These are phyloP conservation scores for Amphibolis antarctica DNA, from an alignment of 106 monocot species.

Conservation along the genomic window DNA sequence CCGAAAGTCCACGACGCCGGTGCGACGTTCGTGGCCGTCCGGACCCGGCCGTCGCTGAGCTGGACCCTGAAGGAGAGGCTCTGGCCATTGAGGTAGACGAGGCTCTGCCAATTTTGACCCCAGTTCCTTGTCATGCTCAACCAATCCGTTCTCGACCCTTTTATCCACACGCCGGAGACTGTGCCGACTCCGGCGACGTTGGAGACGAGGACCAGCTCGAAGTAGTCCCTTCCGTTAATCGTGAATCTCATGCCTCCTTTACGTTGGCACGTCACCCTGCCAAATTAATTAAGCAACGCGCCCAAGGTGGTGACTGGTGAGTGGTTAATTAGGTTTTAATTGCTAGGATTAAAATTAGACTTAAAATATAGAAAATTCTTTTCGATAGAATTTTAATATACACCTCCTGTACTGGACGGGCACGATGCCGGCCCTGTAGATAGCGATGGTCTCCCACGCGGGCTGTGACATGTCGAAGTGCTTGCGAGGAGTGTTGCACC, in stretches of 20 bases:
- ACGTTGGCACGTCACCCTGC: conserved; percentile 38
- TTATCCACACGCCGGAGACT: conserved; percentile 33
- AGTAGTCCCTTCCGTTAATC: conserved; percentile 46
- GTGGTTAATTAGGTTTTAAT: too few species aligned
- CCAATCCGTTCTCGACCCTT: conserved; percentile 41
- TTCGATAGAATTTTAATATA: not conserved
- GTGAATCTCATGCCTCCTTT: conserved; percentile 47
- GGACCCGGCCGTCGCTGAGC: conserved; percentile 30
- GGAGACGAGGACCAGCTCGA: conserved; percentile 34
- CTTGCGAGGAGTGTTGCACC: conserved; percentile 15
- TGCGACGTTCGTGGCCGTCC: conserved; percentile 28
- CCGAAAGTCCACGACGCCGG: conserved; percentile 55
- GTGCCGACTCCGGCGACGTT: conserved; percentile 49
- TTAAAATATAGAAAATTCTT: not conserved
- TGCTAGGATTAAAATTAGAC: not conserved
- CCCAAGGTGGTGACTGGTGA: too few species aligned
- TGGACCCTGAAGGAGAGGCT: conserved; percentile 48
- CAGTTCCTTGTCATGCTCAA: conserved; percentile 54
- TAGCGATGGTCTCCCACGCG: conserved; percentile 36
- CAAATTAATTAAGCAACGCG: not conserved
- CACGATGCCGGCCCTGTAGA: conserved; percentile 42
- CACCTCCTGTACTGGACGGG: conserved; percentile 52
- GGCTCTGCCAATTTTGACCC: conserved; percentile 54
- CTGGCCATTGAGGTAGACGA: conserved; percentile 34
- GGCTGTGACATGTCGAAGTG: conserved; percentile 48